Conservation (phyloP, 805 yeast genomes). For the Clavispora santaluciae region DNA sequence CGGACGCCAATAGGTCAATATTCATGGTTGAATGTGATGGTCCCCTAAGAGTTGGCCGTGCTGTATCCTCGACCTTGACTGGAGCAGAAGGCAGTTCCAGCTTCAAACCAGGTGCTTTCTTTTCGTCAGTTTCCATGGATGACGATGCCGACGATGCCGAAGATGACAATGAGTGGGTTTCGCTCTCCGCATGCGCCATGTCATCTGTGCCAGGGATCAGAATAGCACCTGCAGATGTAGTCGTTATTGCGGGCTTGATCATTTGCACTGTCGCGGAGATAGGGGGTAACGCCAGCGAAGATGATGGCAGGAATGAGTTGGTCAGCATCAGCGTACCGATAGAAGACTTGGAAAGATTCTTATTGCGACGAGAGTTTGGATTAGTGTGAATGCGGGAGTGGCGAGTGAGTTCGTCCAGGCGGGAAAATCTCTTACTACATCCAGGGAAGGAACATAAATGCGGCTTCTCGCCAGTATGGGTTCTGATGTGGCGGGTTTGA, state of each 20-base stretch:
- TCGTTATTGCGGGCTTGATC: background rate
- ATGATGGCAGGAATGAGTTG: background rate
- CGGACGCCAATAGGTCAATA: slow-evolving; percentile 49
- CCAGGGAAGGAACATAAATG: slow-evolving; percentile 72
- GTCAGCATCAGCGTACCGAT: background rate
- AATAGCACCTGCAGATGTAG: background rate
- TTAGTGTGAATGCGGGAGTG: slow-evolving; percentile 70
- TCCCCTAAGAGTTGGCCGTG: background rate
- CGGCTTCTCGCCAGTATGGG: slow-evolving; percentile 81
- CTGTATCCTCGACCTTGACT: slow-evolving; percentile 3
- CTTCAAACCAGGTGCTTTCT: background rate
- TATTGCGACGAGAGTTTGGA: slow-evolving; percentile 61
- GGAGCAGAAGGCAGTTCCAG: background rate
- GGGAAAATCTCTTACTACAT: slow-evolving; percentile 60
- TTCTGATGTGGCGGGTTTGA: slow-evolving; percentile 72
- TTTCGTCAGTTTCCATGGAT: background rate
- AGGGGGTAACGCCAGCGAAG: background rate
- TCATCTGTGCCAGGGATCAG: background rate
- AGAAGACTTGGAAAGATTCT: slow-evolving; percentile 24
- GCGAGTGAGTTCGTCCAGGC: slow-evolving; percentile 72
- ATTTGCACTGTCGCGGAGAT: background rate
- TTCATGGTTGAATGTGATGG: slow-evolving; percentile 24
- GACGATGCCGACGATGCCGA: background rate
- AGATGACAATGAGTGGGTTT: background rate
- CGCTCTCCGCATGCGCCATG: background rate